A percentile compares a stretch with the other conserved stretches of the same genome.
These are phyloP conservation scores for Phytopythium ostracodes DNA, from an alignment of 352 stramenopile genomes.

Conservation along the genomic window DNA sequence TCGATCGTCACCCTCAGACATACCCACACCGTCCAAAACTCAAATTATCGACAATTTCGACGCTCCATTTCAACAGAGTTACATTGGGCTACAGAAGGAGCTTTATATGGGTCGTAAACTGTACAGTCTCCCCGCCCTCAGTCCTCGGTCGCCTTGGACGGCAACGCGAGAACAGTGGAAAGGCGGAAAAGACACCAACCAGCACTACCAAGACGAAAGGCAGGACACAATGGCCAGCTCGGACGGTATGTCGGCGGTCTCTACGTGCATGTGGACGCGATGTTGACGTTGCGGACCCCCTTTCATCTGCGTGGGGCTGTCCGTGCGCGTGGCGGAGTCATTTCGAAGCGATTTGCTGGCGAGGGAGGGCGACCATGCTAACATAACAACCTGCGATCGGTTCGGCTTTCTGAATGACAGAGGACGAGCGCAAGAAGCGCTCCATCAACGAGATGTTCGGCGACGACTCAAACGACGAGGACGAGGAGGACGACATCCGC, in stretches of 20 bases:
- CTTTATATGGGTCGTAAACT: too few species aligned
- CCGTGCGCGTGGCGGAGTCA: not conserved
- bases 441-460: conserved; percentile 89
- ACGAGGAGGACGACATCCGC: conserved; percentile 54
- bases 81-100: too few species aligned
- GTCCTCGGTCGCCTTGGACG: not conserved
- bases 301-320: not conserved
- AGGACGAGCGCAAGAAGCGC: conserved; percentile 80
- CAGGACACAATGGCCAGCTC: conserved; percentile 22
- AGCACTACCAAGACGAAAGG: not conserved
- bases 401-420: conserved; percentile 11
- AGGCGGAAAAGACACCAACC: conserved; percentile 1
- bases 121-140: not conserved
- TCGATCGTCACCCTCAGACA: too few species aligned
- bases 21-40: too few species aligned
- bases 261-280: not conserved
- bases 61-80: too few species aligned
- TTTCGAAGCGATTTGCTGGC: not conserved
- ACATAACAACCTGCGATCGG: not conserved
- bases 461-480: conserved; percentile 76
- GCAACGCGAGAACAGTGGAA: not conserved
- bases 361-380: too few species aligned
- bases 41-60: too few species aligned
- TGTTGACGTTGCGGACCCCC: not conserved
- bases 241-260: conserved; percentile 42